Base-by-base conservation (phyloP, 2,329 filamentous ascomycete species). In the Monosporascus sp. region DNA sequence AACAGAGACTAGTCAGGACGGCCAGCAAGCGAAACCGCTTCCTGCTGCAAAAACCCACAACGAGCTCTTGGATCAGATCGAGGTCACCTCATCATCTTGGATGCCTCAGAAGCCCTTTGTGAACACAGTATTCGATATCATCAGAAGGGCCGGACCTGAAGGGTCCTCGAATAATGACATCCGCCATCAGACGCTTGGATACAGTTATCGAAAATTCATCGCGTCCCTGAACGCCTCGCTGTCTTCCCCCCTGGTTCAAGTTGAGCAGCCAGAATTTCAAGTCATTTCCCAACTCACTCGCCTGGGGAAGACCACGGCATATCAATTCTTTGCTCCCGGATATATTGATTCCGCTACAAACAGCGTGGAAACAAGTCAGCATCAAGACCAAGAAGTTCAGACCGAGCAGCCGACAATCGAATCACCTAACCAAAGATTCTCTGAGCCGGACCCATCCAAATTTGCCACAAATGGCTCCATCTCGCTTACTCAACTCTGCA, bases 261-360 rank as follows among this genome's bases (percentile, higher is more conserved):
- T n/a, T 17, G 43, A 26, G 26, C 43, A 46, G 24, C 43, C 22
- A 26, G 43, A 46, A 20, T 70, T 76, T 31, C 68, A 72, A 51
- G 65, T 77, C 24, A 64, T 57, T 37, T 71, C 70, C 48, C 64
- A 70, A 45, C 60, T 73, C 5, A 66, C 66, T 8, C 71, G 73
- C 7, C 55, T 67, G 2, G 72, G 72, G 9, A 75, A 72, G 56
- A 73, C 71, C 27, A 70, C 70, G 50, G 70, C 71, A 9, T 76
- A 75, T 55, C 70, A 72, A 46, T 76, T 74, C 52, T 69, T 67
- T 40, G 60, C 65, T 43, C 55, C 48, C 17, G 63, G 63, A 43
- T 49, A 55, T 2, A 14, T 46, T 5, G 45, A 51, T 17, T 35
- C n/a, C 17, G 19, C 17, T 11, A 19, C 19, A 3, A 35, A 37